A percentile compares a stretch with the other conserved stretches of the same genome.
These are phyloP conservation scores for Scheffersomyces segobiensis DNA, from an alignment of 1,139 yeast species.

Conservation along the genomic window DNA sequence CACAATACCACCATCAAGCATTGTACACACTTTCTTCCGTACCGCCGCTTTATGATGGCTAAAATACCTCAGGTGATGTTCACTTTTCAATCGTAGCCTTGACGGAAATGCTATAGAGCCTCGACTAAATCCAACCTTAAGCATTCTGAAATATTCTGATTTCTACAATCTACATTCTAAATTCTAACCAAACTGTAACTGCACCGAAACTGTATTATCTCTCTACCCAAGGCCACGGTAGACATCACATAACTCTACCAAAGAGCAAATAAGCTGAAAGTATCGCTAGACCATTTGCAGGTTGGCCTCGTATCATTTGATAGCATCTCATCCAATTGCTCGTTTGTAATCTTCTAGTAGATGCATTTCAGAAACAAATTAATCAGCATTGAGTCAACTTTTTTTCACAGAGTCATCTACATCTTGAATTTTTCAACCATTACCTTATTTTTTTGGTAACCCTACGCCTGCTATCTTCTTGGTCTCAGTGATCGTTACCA, in stretches of 20 bases:
- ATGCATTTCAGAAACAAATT: background rate
- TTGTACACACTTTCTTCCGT: background rate
- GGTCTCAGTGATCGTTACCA: too few species aligned
- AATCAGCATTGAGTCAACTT: background rate
- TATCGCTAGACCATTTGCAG: background rate
- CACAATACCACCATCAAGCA: background rate
- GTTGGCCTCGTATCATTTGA: background rate
- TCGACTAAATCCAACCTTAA: background rate
- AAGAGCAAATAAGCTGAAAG: too few species aligned
- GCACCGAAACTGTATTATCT: too few species aligned
- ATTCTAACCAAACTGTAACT: background rate
- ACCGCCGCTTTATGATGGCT: background rate
- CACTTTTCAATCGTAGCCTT: background rate
- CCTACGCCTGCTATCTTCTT: too few species aligned
- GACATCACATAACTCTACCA: too few species aligned
- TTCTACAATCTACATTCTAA: too few species aligned
- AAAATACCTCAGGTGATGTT: background rate
- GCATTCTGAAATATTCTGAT: too few species aligned
- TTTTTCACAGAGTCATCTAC: background rate
- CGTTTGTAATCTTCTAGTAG: background rate
- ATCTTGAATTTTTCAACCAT: background rate
- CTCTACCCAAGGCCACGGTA: too few species aligned
- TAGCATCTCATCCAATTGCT: background rate
- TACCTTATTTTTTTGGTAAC: background rate
- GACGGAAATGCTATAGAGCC: background rate